Base-by-base conservation (phyloP, 257 asterid genomes). In the Parsonsia alboflavescens region DNA sequence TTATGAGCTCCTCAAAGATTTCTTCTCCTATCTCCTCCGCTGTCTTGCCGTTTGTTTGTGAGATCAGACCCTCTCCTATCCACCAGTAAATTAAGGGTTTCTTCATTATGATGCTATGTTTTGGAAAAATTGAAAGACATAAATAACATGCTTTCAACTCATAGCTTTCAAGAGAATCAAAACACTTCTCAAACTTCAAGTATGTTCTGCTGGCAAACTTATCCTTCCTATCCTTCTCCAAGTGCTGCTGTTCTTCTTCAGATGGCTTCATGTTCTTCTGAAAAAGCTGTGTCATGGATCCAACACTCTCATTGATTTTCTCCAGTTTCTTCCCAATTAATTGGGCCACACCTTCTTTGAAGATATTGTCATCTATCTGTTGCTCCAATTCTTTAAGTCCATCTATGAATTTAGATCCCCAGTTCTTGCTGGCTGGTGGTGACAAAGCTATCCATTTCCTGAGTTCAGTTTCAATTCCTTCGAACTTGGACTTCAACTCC, bases 1-100 rank as follows among this genome's bases (percentile, higher is more conserved):
- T 22, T 72, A 72, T 54, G 8, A 54, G 49, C 12, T 72, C 76
- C 9, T 72, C 19, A 22, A 72, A 72, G 17, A 72, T 42, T 36
- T 50, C 53, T 53, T 57, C 61, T 50, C 73, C 75, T 5, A 71
- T 58, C 15, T 71, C 75, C 64, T 71, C 65, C 2, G 75, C 75
- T 1, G 64, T 71, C 59, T 11, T 15, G 2, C 42, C 62, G 4
- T 26, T 17, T 19, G 75, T 49, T 22, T 56, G n/a, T 21, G 69
- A n/a, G 36, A 72, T 28, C 53, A 72, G 44, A 19, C 66, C 71
- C 46, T 73, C 77, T 3, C 57, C 77, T 48, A 73, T 73, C 71
- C 70, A 61, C 77, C 77, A 61, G 24, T 73, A 61, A 24, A 48
- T 44, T 7, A 73, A 15, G 33, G 56, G 77, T 24, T 33, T 73